Percentiles rank a stretch among this genome's conserved stretches.
Evolutionary conservation across 2,329 filamentous ascomycete species (phyloP).

Genomic region (Leptographium flavum): DNA sequence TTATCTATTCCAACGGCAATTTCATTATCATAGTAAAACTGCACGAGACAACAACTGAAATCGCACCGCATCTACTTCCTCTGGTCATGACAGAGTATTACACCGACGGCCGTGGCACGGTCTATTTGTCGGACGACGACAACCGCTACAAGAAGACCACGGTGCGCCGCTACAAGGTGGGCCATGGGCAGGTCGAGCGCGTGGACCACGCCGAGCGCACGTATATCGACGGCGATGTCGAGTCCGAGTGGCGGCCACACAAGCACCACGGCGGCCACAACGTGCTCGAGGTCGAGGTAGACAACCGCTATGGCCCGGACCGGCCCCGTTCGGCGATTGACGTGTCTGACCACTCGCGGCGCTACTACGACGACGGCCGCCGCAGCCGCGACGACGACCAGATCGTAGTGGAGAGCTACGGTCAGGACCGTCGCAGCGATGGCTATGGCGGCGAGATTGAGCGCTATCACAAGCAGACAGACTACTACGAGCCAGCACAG

Average conservation of each 20-base stretch:
- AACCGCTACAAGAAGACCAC: slow-evolving; percentile 27
- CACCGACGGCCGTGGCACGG: slow-evolving; percentile 2
- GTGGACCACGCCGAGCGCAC: slow-evolving; percentile 18
- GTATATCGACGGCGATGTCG: slow-evolving; percentile 22
- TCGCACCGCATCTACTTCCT: neutral
- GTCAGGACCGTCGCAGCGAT: slow-evolving; percentile 34
- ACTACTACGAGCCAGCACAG: slow-evolving; percentile 41
- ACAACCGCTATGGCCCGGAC: slow-evolving; percentile 32
- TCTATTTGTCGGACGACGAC: slow-evolving; percentile 20
- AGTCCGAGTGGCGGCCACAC: slow-evolving; percentile 15
- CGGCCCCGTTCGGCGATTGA: slow-evolving; percentile 38
- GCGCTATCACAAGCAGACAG: slow-evolving; percentile 45
- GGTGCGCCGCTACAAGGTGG: slow-evolving; percentile 39
- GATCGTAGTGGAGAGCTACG: slow-evolving; percentile 38
- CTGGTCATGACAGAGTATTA: slow-evolving; percentile 6
- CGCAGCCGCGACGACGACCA: slow-evolving; percentile 23
- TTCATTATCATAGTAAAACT: too few species aligned
- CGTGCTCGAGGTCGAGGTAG: slow-evolving; percentile 26
- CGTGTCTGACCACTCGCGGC: slow-evolving; percentile 15
- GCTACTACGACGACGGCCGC: slow-evolving; percentile 17
- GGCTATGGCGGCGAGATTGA: slow-evolving; percentile 34
- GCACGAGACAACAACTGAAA: neutral
- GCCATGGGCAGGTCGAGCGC: slow-evolving; percentile 24
- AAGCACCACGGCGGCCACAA: slow-evolving; percentile 20
- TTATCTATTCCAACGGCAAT: too few species aligned